Conservation (phyloP, 208 protist species). For the Spongospora subterranea region DNA sequence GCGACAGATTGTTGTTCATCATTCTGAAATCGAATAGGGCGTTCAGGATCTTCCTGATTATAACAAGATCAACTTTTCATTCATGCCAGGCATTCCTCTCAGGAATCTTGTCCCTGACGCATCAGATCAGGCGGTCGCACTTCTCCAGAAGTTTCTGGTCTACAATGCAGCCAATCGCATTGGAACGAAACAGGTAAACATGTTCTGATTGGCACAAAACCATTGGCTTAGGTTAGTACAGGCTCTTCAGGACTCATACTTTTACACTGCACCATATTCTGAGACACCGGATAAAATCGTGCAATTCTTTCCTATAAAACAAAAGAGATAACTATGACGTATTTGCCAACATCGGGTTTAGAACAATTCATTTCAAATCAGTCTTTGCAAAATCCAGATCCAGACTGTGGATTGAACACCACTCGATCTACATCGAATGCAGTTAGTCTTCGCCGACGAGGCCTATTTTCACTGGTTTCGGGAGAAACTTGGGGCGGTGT, state of each 20-base stretch:
- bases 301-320: too few species aligned
- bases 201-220: too few species aligned
- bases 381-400: slow-evolving; percentile 13
- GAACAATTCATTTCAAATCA: too few species aligned
- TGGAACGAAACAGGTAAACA: neutral
- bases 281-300: too few species aligned
- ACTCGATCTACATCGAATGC: neutral
- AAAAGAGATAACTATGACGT: too few species aligned
- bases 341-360: too few species aligned
- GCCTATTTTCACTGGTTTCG: neutral
- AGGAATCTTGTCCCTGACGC: slow-evolving; percentile 49
- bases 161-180: neutral
- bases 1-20: neutral
- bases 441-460: neutral
- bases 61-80: slow-evolving; percentile 52
- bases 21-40: neutral
- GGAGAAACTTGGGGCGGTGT: neutral
- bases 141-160: slow-evolving; percentile 57
- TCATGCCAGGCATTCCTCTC: slow-evolving; percentile 26
- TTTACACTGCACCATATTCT: too few species aligned
- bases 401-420: neutral
- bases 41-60: slow-evolving; percentile 51
- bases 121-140: neutral
- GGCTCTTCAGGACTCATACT: too few species aligned
- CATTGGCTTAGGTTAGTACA: too few species aligned